These are phyloP conservation scores for Pseudogymnoascus sp. DNA, from an alignment of 2,329 filamentous ascomycete species.

Conservation along the genomic window DNA sequence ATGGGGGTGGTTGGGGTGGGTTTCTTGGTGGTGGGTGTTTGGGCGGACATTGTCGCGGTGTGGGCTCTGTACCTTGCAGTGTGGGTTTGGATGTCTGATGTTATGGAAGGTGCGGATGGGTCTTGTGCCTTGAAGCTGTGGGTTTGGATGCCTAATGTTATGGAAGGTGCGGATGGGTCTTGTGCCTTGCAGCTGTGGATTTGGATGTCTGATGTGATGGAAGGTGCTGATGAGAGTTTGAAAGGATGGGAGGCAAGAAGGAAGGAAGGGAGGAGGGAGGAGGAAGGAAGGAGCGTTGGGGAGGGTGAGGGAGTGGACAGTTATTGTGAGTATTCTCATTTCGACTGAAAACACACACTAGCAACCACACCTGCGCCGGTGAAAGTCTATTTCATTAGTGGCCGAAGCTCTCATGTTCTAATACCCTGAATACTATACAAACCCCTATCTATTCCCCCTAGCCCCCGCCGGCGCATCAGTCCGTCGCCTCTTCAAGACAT, in stretches of 20 bases:
- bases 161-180: neutral
- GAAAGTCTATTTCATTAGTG: neutral
- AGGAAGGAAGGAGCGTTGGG: neutral
- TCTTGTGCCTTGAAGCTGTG: too few species aligned
- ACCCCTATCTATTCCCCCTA: conserved; percentile 26
- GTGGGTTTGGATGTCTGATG: neutral
- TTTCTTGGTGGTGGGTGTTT: neutral
- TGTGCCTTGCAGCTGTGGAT: neutral
- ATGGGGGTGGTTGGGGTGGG: neutral
- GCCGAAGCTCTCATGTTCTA: neutral
- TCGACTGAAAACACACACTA: neutral
- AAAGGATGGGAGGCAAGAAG: neutral
- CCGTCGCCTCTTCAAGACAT: conserved; percentile 55
- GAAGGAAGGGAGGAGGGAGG: neutral
- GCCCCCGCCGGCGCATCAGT: conserved; percentile 56
- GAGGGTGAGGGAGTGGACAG: neutral
- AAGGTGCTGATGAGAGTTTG: neutral
- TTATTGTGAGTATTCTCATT: neutral
- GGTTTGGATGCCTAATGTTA: neutral
- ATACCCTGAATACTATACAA: neutral
- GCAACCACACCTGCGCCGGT: neutral
- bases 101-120: neutral
- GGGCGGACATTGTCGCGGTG: neutral
- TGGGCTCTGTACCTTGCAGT: neutral
- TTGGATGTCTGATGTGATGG: neutral